Evolutionary conservation across 805 yeast species (phyloP).

Genomic region (Lipomyces kockii): DNA sequence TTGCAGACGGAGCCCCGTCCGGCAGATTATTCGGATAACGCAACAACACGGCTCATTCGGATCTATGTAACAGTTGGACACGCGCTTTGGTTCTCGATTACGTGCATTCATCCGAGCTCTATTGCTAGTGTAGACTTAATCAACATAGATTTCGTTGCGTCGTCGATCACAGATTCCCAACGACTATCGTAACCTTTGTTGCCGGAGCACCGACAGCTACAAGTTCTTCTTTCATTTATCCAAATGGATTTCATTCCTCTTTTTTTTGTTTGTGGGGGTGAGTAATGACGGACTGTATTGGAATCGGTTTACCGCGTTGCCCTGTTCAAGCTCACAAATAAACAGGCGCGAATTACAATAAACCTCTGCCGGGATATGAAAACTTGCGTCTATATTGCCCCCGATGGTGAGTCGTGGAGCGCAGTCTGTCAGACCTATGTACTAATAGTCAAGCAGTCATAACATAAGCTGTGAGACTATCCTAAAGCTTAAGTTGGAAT

Average conservation of each 20-base stretch:
- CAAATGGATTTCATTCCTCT: conserved; percentile 19
- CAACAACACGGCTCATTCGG: too few relatives aligned
- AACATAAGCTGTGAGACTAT: conserved; percentile 33
- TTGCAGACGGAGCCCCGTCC: too few relatives aligned
- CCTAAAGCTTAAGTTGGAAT: conserved; percentile 27
- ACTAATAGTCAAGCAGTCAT: conserved; percentile 4
- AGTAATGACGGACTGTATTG: neutral
- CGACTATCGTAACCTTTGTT: too few relatives aligned
- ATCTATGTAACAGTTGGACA: neutral
- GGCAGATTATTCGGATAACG: neutral
- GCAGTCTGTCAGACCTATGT: neutral
- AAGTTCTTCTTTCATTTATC: neutral
- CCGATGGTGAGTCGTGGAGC: conserved; percentile 34
- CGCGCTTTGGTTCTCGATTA: neutral
- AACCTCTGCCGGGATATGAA: conserved; percentile 38
- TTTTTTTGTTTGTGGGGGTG: conserved; percentile 38
- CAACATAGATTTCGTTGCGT: neutral
- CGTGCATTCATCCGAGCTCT: neutral
- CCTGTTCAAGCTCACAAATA: neutral
- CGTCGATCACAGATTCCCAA: neutral
- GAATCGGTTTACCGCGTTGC: neutral
- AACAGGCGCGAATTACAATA: conserved; percentile 36
- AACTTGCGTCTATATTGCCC: conserved; percentile 42
- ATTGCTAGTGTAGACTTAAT: neutral
- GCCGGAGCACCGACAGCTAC: too few relatives aligned